phyloP scores from a whole-genome alignment of 1,284 basidiomycete species.

The Microbotryomycetes sp. region DNA sequence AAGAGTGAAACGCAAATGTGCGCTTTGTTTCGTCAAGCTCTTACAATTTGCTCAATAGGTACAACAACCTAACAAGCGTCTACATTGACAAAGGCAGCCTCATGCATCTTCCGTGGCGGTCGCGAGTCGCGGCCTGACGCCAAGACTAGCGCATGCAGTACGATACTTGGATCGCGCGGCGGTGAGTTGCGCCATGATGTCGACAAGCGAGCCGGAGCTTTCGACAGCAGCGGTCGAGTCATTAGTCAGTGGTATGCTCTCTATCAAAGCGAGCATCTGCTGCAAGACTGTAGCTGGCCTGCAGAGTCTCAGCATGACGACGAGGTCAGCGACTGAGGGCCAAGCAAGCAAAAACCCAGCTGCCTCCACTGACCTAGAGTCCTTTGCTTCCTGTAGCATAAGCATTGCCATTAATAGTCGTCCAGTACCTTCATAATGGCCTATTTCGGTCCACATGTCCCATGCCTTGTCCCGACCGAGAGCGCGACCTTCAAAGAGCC shows the following conservation, averaged over 20 bases:
- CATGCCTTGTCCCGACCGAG: conserved; percentile 85
- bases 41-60: too few relatives aligned
- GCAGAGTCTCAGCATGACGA: conserved; percentile 44
- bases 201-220: conserved; percentile 49
- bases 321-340: conserved; percentile 17
- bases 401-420: conserved; percentile 54
- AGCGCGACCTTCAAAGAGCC: conserved; percentile 82
- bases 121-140: conserved; percentile 53
- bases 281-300: conserved; percentile 57
- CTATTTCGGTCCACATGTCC: conserved; percentile 94
- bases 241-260: conserved; percentile 67
- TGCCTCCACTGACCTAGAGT: conserved; percentile 44
- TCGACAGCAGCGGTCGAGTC: conserved; percentile 43
- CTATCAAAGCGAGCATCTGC: conserved; percentile 62
- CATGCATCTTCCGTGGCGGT: conserved; percentile 24
- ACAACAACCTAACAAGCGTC: too few relatives aligned
- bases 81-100: too few relatives aligned
- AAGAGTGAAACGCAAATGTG: too few relatives aligned
- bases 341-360: conserved; percentile 52
- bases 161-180: conserved; percentile 84
- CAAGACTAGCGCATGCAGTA: conserved; percentile 73
- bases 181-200: conserved; percentile 65
- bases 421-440: conserved; percentile 82
- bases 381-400: conserved; percentile 36
- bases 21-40: too few relatives aligned